phyloP scores from a whole-genome alignment of 805 yeast genomes.

The Alloascoidea africana region DNA sequence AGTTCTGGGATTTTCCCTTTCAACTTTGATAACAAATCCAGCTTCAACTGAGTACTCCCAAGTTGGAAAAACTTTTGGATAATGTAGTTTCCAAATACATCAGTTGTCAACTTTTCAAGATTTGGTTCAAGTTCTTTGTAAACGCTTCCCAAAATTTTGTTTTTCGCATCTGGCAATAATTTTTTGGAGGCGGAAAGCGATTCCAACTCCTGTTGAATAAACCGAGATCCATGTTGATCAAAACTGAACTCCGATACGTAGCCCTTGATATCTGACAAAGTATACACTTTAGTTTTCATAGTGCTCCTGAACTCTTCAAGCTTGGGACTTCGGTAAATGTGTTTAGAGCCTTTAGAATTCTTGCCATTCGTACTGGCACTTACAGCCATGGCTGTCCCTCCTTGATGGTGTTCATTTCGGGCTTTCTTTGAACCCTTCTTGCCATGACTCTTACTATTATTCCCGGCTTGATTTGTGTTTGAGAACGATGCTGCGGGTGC shows the following conservation, averaged over 20 bases:
- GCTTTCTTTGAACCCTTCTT: too few relatives aligned
- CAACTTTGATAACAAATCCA: constrained; percentile 55
- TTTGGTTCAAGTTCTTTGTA: constrained; percentile 72
- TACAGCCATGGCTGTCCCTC: too few relatives aligned
- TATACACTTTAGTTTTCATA: constrained; percentile 39
- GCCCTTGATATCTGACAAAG: constrained; percentile 64
- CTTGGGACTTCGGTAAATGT: constrained; percentile 42
- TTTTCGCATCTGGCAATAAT: constrained; percentile 37
- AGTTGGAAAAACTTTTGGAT: constrained; percentile 86
- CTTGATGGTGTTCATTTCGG: too few relatives aligned
- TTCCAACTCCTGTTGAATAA: constrained; percentile 80
- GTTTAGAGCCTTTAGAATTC: neutral
- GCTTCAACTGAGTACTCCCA: constrained; percentile 58
- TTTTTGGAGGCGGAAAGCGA: too few relatives aligned
- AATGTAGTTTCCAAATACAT: constrained; percentile 95
- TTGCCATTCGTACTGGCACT: too few relatives aligned
- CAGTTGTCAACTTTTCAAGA: constrained; percentile 74
- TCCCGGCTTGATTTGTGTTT: too few relatives aligned
- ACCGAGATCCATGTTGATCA: constrained; percentile 95
- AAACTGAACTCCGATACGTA: constrained; percentile 84
- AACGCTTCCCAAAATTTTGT: constrained; percentile 53
- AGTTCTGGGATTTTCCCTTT: constrained; percentile 57
- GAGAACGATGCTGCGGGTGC: too few relatives aligned
- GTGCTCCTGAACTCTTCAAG: constrained; percentile 80
- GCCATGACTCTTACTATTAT: too few relatives aligned